Conservation (phyloP, 2,329 filamentous ascomycete species). For the Apiospora sp. region DNA sequence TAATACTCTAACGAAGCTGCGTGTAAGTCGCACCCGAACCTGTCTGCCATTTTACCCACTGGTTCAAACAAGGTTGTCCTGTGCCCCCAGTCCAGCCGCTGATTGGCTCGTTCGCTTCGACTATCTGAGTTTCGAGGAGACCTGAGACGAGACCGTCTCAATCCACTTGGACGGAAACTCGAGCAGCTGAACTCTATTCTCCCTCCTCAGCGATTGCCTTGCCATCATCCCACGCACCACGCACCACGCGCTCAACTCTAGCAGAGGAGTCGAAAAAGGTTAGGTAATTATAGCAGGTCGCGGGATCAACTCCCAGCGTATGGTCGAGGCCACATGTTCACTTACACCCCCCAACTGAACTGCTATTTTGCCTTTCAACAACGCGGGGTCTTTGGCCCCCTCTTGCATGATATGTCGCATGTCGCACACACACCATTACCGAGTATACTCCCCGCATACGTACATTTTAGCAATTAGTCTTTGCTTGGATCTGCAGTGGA, state of each 20-base stretch:
- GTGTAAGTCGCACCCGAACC: not conserved
- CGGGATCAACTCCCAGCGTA: constrained; percentile 13
- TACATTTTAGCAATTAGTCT: constrained; percentile 1
- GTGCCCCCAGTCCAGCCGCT: not conserved
- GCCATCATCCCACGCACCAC: not conserved
- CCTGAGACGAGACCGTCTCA: constrained; percentile 20
- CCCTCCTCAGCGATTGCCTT: constrained; percentile 5
- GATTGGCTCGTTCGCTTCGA: constrained; percentile 9
- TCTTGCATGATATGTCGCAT: not conserved
- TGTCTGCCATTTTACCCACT: not conserved
- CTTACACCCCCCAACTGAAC: not conserved
- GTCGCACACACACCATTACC: not conserved
- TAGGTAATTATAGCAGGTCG: not conserved
- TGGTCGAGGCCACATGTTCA: constrained; percentile 4
- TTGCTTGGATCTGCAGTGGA: not conserved
- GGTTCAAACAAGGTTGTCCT: constrained; percentile 10
- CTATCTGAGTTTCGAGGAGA: constrained; percentile 12
- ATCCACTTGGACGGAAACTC: constrained; percentile 11
- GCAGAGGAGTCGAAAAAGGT: not conserved
- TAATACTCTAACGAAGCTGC: not conserved
- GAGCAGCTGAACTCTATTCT: constrained; percentile 9
- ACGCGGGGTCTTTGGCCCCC: not conserved
- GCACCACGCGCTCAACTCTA: not conserved
- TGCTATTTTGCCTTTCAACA: not conserved
- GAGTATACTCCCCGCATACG: not conserved